Base-by-base conservation (phyloP, 129 eudicot genomes). In the Tagetes erecta region DNA sequence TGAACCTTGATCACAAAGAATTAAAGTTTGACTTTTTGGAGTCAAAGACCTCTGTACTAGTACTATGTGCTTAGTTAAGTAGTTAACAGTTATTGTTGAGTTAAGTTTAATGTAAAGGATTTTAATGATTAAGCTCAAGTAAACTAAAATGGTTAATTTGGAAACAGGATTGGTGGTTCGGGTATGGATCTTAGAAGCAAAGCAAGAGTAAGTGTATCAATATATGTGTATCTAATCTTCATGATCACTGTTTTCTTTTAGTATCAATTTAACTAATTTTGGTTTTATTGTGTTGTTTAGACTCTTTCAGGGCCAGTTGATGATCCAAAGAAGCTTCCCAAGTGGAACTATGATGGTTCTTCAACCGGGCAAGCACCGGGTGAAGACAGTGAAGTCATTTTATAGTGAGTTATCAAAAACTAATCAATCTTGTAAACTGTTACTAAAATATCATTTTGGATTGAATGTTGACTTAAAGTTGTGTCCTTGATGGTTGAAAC, bases 311-410 rank as follows among this genome's bases (percentile, higher is more conserved):
- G 86, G 62, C 90, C 96, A 5, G 88, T 81, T 34, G 50, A 45
- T 47, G 88, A 89, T 57, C 96, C 95, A 7, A 70, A 78, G 27
- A 83, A 89, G 88, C 97, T 92, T 0, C 97, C 97, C 0, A 89
- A 89, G 42, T 92, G 97, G 97, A 92, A 92, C 49, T 92, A 83
- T 51, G 97, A 92, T 73, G 97, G 97, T 0, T 89, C 96, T 5
- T 87, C 94, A 81, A 92, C 97, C 6, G 96, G 96, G 38, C 97
- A 92, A 77, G 97, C 97, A 11, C 94, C 96, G 4, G 98, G 98
- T 5, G 89, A 92, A 27, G 98, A 92, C 72, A 87, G 95, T 84
- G 98, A 92, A 87, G 98, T 92, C 76, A 92, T 92, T 76, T 33
- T 92, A 42, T 92, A 92, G 98, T 92, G 75, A 41, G 95, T 72